Conservation (phyloP, 2,329 filamentous ascomycete species). For the Neobulgaria alba region DNA sequence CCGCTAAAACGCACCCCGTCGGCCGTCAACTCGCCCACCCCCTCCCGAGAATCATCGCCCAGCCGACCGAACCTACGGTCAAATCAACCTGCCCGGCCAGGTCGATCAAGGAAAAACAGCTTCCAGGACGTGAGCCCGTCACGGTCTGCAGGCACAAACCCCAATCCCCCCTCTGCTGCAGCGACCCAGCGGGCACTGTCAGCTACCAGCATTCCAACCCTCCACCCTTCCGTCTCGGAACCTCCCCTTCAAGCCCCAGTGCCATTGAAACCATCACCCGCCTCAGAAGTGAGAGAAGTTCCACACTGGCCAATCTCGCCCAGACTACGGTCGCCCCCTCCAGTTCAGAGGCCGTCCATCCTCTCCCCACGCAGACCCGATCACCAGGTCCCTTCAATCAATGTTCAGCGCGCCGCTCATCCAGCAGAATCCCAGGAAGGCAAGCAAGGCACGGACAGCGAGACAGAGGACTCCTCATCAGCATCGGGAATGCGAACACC, state of each 20-base stretch:
- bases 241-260: conserved; percentile 50
- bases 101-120: conserved; percentile 58
- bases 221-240: conserved; percentile 55
- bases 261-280: conserved; percentile 51
- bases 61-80: conserved; percentile 24
- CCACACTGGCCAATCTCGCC: conserved; percentile 73
- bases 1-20: conserved; percentile 27
- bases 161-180: conserved; percentile 51
- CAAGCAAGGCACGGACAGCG: conserved; percentile 16
- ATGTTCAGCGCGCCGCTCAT: conserved; percentile 38
- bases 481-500: conserved; percentile 47
- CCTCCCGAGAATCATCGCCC: conserved; percentile 41
- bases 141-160: conserved; percentile 38
- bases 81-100: conserved; percentile 22
- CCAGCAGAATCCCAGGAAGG: conserved; percentile 34
- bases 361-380: conserved; percentile 40
- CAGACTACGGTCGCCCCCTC: conserved; percentile 68
- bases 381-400: conserved; percentile 43
- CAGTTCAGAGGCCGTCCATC: conserved; percentile 41
- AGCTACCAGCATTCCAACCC: conserved; percentile 55
- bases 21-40: conserved; percentile 35
- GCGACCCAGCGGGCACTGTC: conserved; percentile 56
- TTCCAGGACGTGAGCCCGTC: conserved; percentile 55
- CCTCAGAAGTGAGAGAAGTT: conserved; percentile 44
- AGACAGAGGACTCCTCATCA: conserved; percentile 23